Percentiles rank a stretch among this genome's conserved stretches.
phyloP scores from a whole-genome alignment of 768 basidiomycete genomes.

The Termitomyces sp. region DNA sequence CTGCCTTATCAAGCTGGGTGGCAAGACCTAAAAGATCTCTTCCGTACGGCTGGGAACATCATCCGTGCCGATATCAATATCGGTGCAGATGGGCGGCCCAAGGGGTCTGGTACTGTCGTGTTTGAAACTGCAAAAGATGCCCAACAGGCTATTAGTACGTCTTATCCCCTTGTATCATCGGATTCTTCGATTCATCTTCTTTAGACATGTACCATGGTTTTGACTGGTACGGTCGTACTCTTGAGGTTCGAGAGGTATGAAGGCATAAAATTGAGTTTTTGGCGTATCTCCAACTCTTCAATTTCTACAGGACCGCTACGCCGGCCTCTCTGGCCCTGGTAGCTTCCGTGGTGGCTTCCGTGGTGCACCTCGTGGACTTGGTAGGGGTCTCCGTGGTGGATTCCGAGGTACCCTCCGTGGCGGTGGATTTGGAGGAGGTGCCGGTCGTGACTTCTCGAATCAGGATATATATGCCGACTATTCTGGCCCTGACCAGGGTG shows the following conservation, averaged over 20 bases:
- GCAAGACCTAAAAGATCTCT: conserved; percentile 97
- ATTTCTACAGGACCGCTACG: conserved; percentile 74
- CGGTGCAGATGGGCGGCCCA: conserved; percentile 86
- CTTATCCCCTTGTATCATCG: neutral
- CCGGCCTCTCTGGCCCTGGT: conserved; percentile 73
- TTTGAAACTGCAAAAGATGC: conserved; percentile 92
- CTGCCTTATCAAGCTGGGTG: conserved; percentile 96
- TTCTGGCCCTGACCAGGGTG: conserved; percentile 75
- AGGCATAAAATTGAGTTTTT: neutral
- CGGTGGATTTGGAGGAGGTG: conserved; percentile 46
- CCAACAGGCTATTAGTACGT: conserved; percentile 83
- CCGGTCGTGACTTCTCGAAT: conserved; percentile 75
- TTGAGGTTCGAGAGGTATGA: conserved; percentile 91
- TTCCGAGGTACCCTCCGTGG: conserved; percentile 52
- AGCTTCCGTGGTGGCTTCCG: conserved; percentile 50
- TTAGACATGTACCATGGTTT: conserved; percentile 95
- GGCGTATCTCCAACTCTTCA: neutral
- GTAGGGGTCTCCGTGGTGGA: conserved; percentile 35
- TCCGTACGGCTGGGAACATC: conserved; percentile 93
- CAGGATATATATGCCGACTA: conserved; percentile 92
- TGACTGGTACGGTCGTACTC: conserved; percentile 92
- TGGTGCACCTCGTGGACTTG: conserved; percentile 24
- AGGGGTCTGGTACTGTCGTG: conserved; percentile 96
- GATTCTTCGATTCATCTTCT: conserved; percentile 5
- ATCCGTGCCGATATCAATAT: conserved; percentile 95